Base-by-base conservation (phyloP, 2,329 filamentous ascomycete species). In the Fusarium mexicanum region DNA sequence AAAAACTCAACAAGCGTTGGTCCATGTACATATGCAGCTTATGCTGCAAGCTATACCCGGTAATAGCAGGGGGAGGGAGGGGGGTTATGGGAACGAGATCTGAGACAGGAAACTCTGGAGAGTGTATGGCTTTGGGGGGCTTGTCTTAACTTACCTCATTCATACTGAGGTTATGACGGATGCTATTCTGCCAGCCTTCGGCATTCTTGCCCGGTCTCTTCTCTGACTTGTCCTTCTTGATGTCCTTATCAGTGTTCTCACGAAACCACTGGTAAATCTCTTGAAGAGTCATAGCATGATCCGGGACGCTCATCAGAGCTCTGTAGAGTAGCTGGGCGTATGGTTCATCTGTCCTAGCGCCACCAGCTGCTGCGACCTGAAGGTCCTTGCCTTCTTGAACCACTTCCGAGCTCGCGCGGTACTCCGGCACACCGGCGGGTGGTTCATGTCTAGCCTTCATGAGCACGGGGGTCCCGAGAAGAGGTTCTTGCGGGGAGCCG, bases 121-220 rank as follows among this genome's bases (percentile, higher is more conserved):
- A 69, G 43, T 66, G 51, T 53, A 67, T 65, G 35, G 55, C 55
- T 51, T 38, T 38, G 58, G 33, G 35, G 20, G 17, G 29, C 26
- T 44, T 44, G 14, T 35, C 43, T 53, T 24, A 40, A 79, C 84
- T 84, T 90, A 98, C 96, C 69, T 89, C 88, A 78, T 98, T 98
- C 95, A 98, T 98, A 54, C 94, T 98, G 13, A 98, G 86, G 77
- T 98, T 98, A 82, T 98, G 96, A 5, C 96, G 90, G 74, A 98
- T 97, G 80, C 94, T 97, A 82, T 98, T 98, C 83, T 96, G 93
- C 96, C 96, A 98, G 16, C 95, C 96, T 76, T 91, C 92, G 60
- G 71, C 71, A 41, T 73, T 73, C 33, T 73, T 73, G 46, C 71
- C 71, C 18, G 55, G 69, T 12, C 72, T 72, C 57, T 71, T 74